Percentiles rank a stretch among this genome's conserved stretches.
phyloP scores from a whole-genome alignment of 306 rosid genomes.

The Oxytropis ochrocephala region DNA sequence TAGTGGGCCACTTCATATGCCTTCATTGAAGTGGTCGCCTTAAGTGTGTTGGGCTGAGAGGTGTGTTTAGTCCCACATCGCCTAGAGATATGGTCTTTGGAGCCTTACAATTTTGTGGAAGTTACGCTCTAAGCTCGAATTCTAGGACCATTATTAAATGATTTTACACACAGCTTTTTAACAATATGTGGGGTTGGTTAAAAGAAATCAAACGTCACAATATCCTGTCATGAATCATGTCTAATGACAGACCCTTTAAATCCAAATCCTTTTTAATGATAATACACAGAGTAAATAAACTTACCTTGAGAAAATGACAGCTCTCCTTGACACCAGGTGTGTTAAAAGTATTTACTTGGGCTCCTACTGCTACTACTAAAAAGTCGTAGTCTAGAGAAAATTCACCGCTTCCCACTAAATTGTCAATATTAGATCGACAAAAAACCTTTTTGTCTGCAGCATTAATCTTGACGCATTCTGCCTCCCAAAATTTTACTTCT shows the following conservation, averaged over 20 bases:
- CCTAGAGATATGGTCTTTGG: too few species aligned
- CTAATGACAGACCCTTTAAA: neutral
- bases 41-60: too few species aligned
- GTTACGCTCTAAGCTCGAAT: too few species aligned
- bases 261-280: neutral
- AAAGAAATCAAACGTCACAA: neutral
- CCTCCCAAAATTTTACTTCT: constrained; percentile 70
- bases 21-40: too few species aligned
- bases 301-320: constrained; percentile 90
- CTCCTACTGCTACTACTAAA: constrained; percentile 76
- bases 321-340: constrained; percentile 90
- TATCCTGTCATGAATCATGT: neutral
- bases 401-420: constrained; percentile 53
- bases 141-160: neutral
- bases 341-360: constrained; percentile 86
- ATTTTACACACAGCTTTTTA: neutral
- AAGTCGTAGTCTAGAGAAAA: constrained; percentile 81
- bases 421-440: constrained; percentile 50
- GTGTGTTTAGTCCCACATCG: too few species aligned
- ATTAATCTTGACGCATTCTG: constrained; percentile 86
- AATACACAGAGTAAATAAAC: neutral
- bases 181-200: neutral
- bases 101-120: too few species aligned
- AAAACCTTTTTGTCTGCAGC: constrained; percentile 58
- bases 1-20: too few species aligned